Percentiles rank a stretch among this genome's conserved stretches.
These are phyloP conservation scores for Fomitopsis schrenkii DNA, from an alignment of 1,284 basidiomycete species.

Conservation along the genomic window DNA sequence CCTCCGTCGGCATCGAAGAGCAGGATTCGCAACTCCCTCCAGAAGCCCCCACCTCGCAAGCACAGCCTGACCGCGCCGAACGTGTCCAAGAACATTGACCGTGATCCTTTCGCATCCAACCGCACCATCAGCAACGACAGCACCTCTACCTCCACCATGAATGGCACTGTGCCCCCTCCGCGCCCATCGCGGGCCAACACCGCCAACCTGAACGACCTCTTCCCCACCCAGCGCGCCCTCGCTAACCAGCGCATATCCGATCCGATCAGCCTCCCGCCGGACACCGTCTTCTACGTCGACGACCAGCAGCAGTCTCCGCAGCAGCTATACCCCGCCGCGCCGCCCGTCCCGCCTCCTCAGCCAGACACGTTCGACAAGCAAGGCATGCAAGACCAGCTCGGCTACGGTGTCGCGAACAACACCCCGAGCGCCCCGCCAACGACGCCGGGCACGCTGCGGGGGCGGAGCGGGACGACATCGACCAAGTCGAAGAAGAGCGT, in stretches of 20 bases:
- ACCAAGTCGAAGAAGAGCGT: slow-evolving; percentile 72
- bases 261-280: slow-evolving; percentile 36
- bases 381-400: slow-evolving; percentile 1
- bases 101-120: slow-evolving; percentile 57
- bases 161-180: slow-evolving; percentile 53
- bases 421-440: slow-evolving; percentile 12
- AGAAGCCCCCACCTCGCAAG: slow-evolving; percentile 54
- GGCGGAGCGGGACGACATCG: slow-evolving; percentile 61
- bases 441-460: slow-evolving; percentile 33
- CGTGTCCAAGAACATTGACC: slow-evolving; percentile 34
- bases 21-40: slow-evolving; percentile 49
- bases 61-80: slow-evolving; percentile 37
- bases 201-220: slow-evolving; percentile 71
- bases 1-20: slow-evolving; percentile 34
- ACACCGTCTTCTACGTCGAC: slow-evolving; percentile 24
- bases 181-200: slow-evolving; percentile 80
- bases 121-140: slow-evolving; percentile 27
- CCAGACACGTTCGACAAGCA: slow-evolving; percentile 6
- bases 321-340: slow-evolving; percentile 20
- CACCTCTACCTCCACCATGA: slow-evolving; percentile 26
- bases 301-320: slow-evolving; percentile 11
- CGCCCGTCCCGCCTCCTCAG: slow-evolving; percentile 33
- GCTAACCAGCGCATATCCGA: slow-evolving; percentile 51
- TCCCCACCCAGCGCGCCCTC: slow-evolving; percentile 33
- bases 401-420: not conserved